A percentile compares a stretch with the other conserved stretches of the same genome.
Conservation (phyloP, 352 stramenopile species). For the Phytophthora fragariaefolia region DNA sequence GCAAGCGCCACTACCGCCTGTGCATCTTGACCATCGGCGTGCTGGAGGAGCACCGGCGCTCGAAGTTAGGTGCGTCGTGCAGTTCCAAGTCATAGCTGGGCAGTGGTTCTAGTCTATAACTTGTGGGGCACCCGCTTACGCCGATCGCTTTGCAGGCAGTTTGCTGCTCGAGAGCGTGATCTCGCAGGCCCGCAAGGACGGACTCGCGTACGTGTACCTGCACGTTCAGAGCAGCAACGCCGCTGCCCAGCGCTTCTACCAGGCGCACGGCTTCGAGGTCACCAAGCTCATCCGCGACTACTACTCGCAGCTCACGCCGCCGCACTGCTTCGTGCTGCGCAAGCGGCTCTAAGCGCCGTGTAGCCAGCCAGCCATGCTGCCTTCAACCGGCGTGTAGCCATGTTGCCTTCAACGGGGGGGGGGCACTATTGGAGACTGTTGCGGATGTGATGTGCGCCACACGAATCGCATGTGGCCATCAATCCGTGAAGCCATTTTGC, state of each 20-base stretch:
- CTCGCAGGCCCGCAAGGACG: conserved; percentile 35
- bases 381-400: conserved; percentile 6
- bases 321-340: conserved; percentile 93
- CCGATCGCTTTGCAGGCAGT: conserved; percentile 70
- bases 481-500: conserved; percentile 19
- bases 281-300: conserved; percentile 92
- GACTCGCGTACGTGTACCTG: conserved; percentile 79
- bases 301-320: conserved; percentile 93
- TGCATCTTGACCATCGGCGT: conserved; percentile 95
- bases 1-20: conserved; percentile 23
- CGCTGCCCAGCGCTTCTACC: conserved; percentile 93
- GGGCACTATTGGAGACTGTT: not conserved
- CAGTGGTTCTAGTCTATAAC: too few species aligned
- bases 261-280: conserved; percentile 83
- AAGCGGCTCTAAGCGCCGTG: conserved; percentile 52
- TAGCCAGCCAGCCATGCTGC: too few species aligned
- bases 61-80: conserved; percentile 33
- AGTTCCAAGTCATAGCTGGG: too few species aligned
- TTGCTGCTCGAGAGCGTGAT: conserved; percentile 55
- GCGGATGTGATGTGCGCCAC: conserved; percentile 19
- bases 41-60: conserved; percentile 87
- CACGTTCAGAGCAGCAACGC: conserved; percentile 95
- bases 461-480: conserved; percentile 22
- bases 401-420: conserved; percentile 9
- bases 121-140: too few species aligned